These are phyloP conservation scores for Stephanocyclus meneghinianus DNA, from an alignment of 352 stramenopile genomes.

Conservation along the genomic window DNA sequence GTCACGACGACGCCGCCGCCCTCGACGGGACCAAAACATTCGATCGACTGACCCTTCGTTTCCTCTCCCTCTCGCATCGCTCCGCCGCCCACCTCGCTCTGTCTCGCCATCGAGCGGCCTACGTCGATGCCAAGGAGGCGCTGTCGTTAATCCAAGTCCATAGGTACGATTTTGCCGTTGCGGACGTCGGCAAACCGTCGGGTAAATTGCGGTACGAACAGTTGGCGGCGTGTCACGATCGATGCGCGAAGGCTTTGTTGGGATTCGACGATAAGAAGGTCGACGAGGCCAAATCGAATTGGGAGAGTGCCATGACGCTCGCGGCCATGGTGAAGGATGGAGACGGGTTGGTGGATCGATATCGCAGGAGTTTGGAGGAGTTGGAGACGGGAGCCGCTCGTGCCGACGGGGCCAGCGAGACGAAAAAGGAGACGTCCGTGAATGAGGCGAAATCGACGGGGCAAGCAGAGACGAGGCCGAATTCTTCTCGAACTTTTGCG, in stretches of 20 bases:
- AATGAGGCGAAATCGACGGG: background rate
- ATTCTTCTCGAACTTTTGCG: background rate
- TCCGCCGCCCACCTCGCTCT: slow-evolving; percentile 55
- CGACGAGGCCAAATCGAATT: slow-evolving; percentile 3
- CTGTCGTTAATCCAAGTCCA: slow-evolving; percentile 22
- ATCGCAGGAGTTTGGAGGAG: slow-evolving; percentile 13
- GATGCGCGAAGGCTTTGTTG: slow-evolving; percentile 52
- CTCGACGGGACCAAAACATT: background rate
- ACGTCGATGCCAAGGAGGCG: slow-evolving; percentile 63
- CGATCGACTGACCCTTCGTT: slow-evolving; percentile 22
- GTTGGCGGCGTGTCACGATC: slow-evolving; percentile 54
- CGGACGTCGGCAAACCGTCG: background rate
- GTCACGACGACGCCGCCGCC: slow-evolving; percentile 4
- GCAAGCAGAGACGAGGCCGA: background rate
- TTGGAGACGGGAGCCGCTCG: background rate
- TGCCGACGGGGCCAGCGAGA: background rate
- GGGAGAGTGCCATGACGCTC: slow-evolving; percentile 20
- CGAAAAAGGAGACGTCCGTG: background rate
- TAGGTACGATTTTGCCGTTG: slow-evolving; percentile 14
- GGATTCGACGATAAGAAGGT: slow-evolving; percentile 5
- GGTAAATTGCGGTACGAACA: slow-evolving; percentile 46
- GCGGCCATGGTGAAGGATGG: slow-evolving; percentile 3
- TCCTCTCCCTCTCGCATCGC: slow-evolving; percentile 67
- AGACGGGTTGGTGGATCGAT: background rate
- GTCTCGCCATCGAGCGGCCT: slow-evolving; percentile 49